Percentiles rank a stretch among this genome's conserved stretches.
phyloP scores from a whole-genome alignment of 257 asterid species.

The Przewalskia tangutica region DNA sequence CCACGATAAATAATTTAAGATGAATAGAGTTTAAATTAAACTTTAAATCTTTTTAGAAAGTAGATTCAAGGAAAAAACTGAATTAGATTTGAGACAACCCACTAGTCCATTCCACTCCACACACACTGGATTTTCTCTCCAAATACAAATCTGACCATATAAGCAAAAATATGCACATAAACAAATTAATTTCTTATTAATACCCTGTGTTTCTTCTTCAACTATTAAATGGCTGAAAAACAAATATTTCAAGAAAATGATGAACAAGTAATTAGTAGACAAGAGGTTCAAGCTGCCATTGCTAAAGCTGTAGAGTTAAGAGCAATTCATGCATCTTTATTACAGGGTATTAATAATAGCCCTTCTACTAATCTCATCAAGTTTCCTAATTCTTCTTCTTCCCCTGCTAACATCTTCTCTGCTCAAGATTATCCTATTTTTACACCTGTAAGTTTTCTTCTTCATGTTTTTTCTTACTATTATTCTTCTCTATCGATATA shows the following conservation, averaged over 20 bases:
- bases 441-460: slow-evolving; percentile 55
- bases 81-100: slow-evolving; percentile 4
- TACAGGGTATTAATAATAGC: slow-evolving; percentile 43
- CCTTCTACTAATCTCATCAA: slow-evolving; percentile 27
- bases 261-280: slow-evolving; percentile 20
- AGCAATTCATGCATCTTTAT: slow-evolving; percentile 76
- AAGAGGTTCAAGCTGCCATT: slow-evolving; percentile 62
- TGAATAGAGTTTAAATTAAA: too few relatives aligned
- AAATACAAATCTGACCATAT: slow-evolving; percentile 30
- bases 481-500: too few relatives aligned
- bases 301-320: slow-evolving; percentile 87
- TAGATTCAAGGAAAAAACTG: slow-evolving; percentile 21
- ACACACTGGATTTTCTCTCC: background rate
- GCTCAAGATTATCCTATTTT: slow-evolving; percentile 92
- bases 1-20: too few relatives aligned
- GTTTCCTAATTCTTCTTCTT: slow-evolving; percentile 51
- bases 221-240: background rate
- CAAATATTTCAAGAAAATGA: slow-evolving; percentile 14
- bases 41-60: background rate
- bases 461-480: background rate
- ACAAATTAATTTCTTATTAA: background rate
- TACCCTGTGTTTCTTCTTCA: background rate
- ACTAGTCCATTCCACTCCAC: background rate
- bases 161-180: background rate
- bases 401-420: slow-evolving; percentile 41